These are phyloP conservation scores for Calonectria honghensis DNA, from an alignment of 2,329 filamentous ascomycete species.

Conservation along the genomic window DNA sequence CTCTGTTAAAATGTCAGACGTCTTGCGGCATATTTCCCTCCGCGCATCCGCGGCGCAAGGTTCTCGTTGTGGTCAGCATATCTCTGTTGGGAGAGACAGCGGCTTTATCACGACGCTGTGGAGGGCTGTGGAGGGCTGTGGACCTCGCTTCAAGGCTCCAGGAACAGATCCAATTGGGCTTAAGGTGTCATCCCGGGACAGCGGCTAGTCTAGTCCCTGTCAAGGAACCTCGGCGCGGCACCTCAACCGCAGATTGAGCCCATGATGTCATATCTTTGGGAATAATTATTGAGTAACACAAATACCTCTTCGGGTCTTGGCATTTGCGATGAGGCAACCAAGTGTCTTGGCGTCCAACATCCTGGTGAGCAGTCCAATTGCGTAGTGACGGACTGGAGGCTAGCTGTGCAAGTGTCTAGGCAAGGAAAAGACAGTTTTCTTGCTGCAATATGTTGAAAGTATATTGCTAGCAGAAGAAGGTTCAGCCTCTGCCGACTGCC, in stretches of 20 bases:
- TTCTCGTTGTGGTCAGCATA: not conserved
- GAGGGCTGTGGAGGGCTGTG: not conserved
- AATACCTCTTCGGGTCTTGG: conserved; percentile 16
- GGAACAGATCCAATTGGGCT: conserved; percentile 15
- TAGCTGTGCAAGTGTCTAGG: no score
- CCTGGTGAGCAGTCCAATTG: not conserved
- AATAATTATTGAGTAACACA: conserved; percentile 17
- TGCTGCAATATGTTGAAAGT: not conserved
- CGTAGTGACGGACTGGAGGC: not conserved
- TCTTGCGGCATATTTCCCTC: conserved; percentile 2
- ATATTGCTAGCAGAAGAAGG: conserved; percentile 3
- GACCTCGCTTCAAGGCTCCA: not conserved
- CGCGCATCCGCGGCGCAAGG: not conserved
- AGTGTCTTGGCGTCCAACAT: not conserved
- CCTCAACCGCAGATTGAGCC: conserved; percentile 22
- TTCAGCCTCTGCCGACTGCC: conserved; percentile 1
- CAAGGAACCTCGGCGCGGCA: conserved; percentile 6
- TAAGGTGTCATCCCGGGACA: not conserved
- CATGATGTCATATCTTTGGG: conserved; percentile 7
- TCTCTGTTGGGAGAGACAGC: not conserved
- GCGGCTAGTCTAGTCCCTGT: conserved; percentile 16
- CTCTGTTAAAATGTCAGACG: not conserved
- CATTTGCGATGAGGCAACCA: conserved; percentile 20
- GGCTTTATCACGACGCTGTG: conserved; percentile 1
- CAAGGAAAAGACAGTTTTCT: not conserved